Conservation (phyloP, 176 grass and related monocot species). For the Carex kokanica region DNA sequence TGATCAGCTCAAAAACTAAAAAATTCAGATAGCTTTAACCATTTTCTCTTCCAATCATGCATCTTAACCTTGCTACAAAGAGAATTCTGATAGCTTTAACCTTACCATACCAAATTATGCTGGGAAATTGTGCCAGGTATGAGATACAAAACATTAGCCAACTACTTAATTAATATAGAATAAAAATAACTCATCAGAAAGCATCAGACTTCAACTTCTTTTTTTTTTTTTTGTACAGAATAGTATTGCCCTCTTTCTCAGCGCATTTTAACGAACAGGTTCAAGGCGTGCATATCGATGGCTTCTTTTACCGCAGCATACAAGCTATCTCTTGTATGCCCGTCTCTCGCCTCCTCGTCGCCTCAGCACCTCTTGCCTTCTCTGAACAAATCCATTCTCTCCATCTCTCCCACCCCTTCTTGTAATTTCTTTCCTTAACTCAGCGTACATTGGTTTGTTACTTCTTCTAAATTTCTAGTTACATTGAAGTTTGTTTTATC, state of each 20-base stretch:
- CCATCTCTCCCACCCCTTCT: constrained; percentile 24
- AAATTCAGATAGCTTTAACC: neutral
- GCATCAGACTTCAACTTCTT: constrained; percentile 34
- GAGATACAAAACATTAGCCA: neutral
- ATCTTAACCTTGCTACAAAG: neutral
- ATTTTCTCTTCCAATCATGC: neutral
- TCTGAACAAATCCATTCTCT: constrained; percentile 18
- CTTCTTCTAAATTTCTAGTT: neutral
- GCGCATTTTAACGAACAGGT: neutral
- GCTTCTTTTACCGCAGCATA: constrained; percentile 13
- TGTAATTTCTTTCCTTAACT: neutral
- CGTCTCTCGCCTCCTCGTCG: neutral
- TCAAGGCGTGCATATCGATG: neutral
- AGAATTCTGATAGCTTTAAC: too few relatives aligned
- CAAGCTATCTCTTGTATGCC: neutral
- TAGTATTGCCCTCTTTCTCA: too few relatives aligned
- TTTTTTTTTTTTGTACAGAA: too few relatives aligned
- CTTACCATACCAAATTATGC: neutral
- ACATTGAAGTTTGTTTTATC: constrained; percentile 7
- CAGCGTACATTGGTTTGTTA: neutral
- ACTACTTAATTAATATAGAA: neutral
- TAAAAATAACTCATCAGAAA: neutral
- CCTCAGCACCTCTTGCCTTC: constrained; percentile 7
- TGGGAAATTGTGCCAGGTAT: neutral
- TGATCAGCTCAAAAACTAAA: too few relatives aligned